Conservation (phyloP, 345 rosid genomes). For the Erodium maritimum region DNA sequence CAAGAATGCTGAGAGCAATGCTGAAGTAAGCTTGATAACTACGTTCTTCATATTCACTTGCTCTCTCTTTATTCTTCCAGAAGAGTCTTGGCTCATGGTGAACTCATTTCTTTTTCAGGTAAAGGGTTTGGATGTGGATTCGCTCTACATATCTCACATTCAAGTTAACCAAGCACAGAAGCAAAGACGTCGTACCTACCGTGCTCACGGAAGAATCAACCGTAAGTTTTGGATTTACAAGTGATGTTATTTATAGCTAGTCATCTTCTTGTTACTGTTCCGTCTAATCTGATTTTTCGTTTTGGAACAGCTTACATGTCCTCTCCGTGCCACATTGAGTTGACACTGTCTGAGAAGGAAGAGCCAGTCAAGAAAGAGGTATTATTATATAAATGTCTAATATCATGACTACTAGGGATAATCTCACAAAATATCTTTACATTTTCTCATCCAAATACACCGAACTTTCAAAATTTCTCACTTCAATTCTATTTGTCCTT, state of each 20-base stretch:
- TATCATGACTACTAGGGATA: too few relatives aligned
- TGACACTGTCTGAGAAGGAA: constrained; percentile 31
- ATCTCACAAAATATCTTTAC: too few relatives aligned
- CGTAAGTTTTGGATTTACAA: constrained; percentile 12
- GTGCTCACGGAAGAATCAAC: constrained; percentile 42
- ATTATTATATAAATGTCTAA: not conserved
- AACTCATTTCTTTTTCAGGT: constrained; percentile 9
- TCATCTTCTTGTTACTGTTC: not conserved
- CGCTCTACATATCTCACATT: constrained; percentile 21
- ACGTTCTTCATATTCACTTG: not conserved
- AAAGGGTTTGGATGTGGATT: constrained; percentile 31
- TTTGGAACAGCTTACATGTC: constrained; percentile 26
- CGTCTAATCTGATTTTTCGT: not conserved
- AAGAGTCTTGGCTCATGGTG: too few relatives aligned
- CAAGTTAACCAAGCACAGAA: constrained; percentile 35
- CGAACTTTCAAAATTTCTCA: too few relatives aligned
- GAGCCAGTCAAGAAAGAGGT: constrained; percentile 31
- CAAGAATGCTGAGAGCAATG: constrained; percentile 45
- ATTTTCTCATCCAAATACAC: too few relatives aligned
- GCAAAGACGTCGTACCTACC: constrained; percentile 36
- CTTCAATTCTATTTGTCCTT: too few relatives aligned
- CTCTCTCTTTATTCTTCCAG: not conserved
- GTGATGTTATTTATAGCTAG: not conserved
- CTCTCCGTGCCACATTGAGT: constrained; percentile 36
- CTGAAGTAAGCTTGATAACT: constrained; percentile 18